phyloP scores from a whole-genome alignment of 1,284 basidiomycete species.

The Fereydounia khargensis region DNA sequence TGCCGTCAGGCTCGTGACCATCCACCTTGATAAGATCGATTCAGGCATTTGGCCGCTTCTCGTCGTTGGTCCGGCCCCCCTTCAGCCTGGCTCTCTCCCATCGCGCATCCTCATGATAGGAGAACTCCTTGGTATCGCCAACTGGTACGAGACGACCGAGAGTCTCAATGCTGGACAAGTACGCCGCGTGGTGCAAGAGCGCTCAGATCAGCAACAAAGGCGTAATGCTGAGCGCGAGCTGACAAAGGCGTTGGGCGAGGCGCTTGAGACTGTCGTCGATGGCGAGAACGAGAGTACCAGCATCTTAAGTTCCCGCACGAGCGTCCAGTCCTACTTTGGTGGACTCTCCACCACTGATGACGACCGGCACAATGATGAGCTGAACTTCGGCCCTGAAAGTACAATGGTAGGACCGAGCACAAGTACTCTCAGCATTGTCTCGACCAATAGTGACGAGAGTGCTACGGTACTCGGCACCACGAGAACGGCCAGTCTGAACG shows the following conservation, averaged over 20 bases:
- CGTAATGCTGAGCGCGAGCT: constrained; percentile 23
- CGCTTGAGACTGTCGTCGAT: constrained; percentile 16
- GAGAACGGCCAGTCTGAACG: constrained; percentile 17
- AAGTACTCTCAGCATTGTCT: constrained; percentile 31
- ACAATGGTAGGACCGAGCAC: constrained; percentile 13
- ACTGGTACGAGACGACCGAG: not conserved
- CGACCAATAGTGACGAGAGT: constrained; percentile 32
- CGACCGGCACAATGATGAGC: not conserved
- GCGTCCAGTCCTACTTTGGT: not conserved
- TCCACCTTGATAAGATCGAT: constrained; percentile 36
- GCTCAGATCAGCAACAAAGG: not conserved
- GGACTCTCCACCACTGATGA: not conserved
- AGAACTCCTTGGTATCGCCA: no score
- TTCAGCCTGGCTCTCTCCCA: no score
- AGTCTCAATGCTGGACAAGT: not conserved
- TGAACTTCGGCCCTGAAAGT: not conserved
- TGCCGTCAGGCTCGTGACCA: constrained; percentile 26
- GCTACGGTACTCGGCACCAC: constrained; percentile 25
- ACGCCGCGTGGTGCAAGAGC: not conserved
- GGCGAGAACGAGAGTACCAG: constrained; percentile 6
- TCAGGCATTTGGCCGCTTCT: constrained; percentile 38
- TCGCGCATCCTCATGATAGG: no score
- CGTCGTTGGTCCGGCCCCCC: constrained; percentile 28
- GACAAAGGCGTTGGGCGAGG: constrained; percentile 26
- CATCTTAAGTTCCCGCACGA: not conserved